phyloP scores from a whole-genome alignment of 805 yeast genomes.

The Hanseniaspora guilliermondii region DNA sequence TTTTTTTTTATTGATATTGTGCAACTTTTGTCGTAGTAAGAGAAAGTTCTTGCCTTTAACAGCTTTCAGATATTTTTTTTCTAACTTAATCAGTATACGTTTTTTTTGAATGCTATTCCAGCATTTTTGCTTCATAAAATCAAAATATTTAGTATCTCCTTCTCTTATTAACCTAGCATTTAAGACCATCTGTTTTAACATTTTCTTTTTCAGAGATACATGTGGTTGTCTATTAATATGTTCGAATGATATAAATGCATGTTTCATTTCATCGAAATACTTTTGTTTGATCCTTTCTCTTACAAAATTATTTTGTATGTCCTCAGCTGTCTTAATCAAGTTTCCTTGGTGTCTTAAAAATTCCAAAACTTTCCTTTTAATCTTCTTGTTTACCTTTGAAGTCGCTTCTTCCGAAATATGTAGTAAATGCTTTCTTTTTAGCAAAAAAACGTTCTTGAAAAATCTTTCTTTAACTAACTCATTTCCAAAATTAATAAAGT shows the following conservation, averaged over 20 bases:
- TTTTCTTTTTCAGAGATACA: background rate
- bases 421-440: background rate
- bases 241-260: background rate
- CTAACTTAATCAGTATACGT: background rate
- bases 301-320: background rate
- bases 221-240: background rate
- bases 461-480: slow-evolving; percentile 6
- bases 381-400: no score
- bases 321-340: background rate
- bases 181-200: background rate
- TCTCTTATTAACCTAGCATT: background rate
- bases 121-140: background rate
- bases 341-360: background rate
- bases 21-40: background rate
- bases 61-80: no score
- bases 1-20: background rate
- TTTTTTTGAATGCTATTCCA: background rate
- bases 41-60: background rate
- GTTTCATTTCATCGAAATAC: background rate
- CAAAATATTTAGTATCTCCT: background rate
- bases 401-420: background rate
- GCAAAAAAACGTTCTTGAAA: background rate
- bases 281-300: background rate
- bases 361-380: background rate
- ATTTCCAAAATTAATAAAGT: background rate